phyloP scores from a whole-genome alignment of 164 flowering plant genomes.

The Umbilicus rupestris region DNA sequence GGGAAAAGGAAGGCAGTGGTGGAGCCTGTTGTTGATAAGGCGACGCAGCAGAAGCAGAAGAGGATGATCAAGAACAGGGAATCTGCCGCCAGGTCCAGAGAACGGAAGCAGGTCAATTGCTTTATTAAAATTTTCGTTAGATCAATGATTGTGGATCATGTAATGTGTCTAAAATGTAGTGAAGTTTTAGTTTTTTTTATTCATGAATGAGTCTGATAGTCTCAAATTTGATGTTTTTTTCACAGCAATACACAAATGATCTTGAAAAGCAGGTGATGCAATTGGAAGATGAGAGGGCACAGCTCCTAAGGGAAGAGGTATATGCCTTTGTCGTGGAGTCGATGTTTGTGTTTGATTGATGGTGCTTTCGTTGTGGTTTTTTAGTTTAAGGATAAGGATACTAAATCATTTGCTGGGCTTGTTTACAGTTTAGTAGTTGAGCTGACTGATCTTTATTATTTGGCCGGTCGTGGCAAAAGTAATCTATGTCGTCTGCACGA shows the following conservation, averaged over 20 bases:
- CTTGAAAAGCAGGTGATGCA: conserved; percentile 36
- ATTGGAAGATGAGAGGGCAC: conserved; percentile 36
- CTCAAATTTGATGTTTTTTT: neutral
- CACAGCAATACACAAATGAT: conserved; percentile 37
- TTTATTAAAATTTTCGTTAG: neutral
- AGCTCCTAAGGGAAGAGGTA: conserved; percentile 36
- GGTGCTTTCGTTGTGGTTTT: neutral
- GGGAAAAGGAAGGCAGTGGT: conserved; percentile 5
- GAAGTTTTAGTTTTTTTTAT: neutral
- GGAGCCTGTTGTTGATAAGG: conserved; percentile 11
- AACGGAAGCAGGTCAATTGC: conserved; percentile 20
- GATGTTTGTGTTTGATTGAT: neutral
- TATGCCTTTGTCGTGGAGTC: neutral
- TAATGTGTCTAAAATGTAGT: too few relatives aligned
- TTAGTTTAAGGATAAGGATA: neutral
- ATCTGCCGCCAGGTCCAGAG: conserved; percentile 26
- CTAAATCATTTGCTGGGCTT: neutral
- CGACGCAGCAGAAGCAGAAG: conserved; percentile 13
- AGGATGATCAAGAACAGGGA: conserved; percentile 30
- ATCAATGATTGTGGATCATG: neutral
- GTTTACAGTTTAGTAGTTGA: neutral
- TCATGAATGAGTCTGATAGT: neutral
- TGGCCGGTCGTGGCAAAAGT: neutral
- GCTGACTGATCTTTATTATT: neutral
- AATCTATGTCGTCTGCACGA: neutral